A percentile compares a stretch with the other conserved stretches of the same genome.
These are phyloP conservation scores for Silene vulgaris DNA, from an alignment of 179 eudicot species.

Conservation along the genomic window DNA sequence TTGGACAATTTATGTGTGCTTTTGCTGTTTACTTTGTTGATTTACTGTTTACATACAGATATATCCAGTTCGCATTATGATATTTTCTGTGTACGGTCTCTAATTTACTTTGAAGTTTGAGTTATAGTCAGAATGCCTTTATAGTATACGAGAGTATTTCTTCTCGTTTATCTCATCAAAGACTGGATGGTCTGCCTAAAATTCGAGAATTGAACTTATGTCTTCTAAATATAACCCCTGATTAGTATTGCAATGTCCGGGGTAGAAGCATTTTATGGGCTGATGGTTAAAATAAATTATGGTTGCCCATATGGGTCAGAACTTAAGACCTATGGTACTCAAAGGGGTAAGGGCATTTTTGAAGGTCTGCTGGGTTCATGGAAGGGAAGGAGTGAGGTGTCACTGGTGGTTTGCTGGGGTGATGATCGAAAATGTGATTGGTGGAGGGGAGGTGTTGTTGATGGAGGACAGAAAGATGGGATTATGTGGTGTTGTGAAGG, in stretches of 20 bases:
- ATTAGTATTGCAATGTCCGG: background rate
- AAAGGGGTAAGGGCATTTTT: no score
- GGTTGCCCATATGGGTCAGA: no score
- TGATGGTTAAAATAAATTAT: no score
- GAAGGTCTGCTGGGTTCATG: no score
- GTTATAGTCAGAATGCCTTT: background rate
- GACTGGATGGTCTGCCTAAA: background rate
- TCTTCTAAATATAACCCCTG: background rate
- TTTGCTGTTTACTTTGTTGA: background rate
- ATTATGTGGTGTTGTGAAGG: background rate
- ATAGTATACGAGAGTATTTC: background rate
- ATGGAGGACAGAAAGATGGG: background rate
- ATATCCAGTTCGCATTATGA: no score
- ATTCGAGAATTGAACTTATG: background rate
- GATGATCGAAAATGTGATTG: background rate
- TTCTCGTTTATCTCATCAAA: background rate
- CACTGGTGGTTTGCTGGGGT: background rate
- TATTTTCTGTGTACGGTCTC: background rate
- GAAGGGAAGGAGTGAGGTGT: background rate
- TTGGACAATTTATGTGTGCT: slow-evolving; percentile 1
- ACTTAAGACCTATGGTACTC: no score
- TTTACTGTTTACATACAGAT: background rate
- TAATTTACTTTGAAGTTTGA: background rate
- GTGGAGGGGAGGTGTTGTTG: background rate
- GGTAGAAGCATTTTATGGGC: background rate